These are phyloP conservation scores for Daphne laureola DNA, from an alignment of 441 rosid species.

Conservation along the genomic window DNA sequence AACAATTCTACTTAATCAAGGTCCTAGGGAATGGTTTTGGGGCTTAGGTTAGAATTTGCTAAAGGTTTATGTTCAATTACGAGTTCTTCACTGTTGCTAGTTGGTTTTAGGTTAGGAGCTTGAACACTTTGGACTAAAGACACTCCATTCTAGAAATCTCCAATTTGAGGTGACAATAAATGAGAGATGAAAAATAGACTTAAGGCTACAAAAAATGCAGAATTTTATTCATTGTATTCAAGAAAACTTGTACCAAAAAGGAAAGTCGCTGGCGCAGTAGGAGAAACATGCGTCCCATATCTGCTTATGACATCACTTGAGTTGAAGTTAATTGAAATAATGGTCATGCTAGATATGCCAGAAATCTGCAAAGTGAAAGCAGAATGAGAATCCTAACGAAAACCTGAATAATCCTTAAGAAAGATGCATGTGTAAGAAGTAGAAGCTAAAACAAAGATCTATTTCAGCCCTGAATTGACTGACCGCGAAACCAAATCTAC, in stretches of 20 bases:
- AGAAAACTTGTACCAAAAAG: constrained; percentile 51
- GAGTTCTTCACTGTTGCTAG: no score
- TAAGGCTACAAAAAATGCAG: constrained; percentile 1
- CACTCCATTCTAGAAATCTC: neutral
- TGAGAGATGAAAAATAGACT: neutral
- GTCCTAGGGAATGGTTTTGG: no score
- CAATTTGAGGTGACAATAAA: neutral
- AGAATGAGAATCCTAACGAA: constrained; percentile 5
- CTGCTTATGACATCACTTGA: constrained; percentile 52
- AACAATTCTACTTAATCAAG: no score
- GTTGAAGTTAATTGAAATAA: constrained; percentile 46
- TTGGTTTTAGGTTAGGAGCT: no score
- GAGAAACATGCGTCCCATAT: constrained; percentile 66
- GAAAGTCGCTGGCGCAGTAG: constrained; percentile 69
- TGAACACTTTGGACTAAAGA: neutral
- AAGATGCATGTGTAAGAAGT: constrained; percentile 8
- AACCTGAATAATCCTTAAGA: no score
- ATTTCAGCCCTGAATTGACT: constrained; percentile 10
- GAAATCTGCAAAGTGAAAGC: constrained; percentile 35
- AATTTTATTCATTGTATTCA: constrained; percentile 2
- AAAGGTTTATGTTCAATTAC: no score
- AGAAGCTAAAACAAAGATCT: constrained; percentile 9
- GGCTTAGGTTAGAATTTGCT: no score
- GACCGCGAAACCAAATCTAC: constrained; percentile 78
- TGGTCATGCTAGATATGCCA: constrained; percentile 33